Percentiles rank a stretch among this genome's conserved stretches.
Evolutionary conservation across 2,329 filamentous ascomycete species (phyloP).

Genomic region (Sordariomycetes sp.): DNA sequence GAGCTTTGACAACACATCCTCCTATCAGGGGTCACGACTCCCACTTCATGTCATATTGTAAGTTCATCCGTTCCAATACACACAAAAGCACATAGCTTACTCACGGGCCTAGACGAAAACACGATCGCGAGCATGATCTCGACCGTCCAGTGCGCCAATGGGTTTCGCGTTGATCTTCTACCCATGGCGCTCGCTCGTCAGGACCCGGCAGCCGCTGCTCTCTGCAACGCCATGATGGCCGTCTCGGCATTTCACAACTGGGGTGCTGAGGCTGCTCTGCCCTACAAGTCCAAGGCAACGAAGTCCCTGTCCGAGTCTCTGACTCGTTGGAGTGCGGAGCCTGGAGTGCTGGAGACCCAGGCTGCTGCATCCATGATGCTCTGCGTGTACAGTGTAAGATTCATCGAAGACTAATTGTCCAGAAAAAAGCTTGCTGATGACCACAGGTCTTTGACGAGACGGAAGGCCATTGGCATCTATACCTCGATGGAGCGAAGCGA

Average conservation of each 20-base stretch:
- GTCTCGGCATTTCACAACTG: slow-evolving; percentile 31
- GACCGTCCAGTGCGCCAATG: slow-evolving; percentile 34
- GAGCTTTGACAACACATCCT: slow-evolving; percentile 2
- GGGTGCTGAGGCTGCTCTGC: slow-evolving; percentile 26
- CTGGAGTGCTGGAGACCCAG: slow-evolving; percentile 19
- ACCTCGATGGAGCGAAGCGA: slow-evolving; percentile 31
- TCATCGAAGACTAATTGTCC: background rate
- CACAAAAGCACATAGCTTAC: background rate
- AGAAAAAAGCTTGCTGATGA: slow-evolving; percentile 6
- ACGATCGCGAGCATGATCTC: slow-evolving; percentile 34
- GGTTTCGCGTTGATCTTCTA: slow-evolving; percentile 33
- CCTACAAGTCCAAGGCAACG: slow-evolving; percentile 31
- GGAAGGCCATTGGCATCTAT: slow-evolving; percentile 34
- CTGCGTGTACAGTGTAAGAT: slow-evolving; percentile 35
- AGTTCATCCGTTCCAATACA: background rate
- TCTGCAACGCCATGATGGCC: slow-evolving; percentile 34
- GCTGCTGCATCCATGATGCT: slow-evolving; percentile 40
- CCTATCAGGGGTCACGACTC: slow-evolving; percentile 7
- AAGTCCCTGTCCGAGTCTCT: slow-evolving; percentile 22
- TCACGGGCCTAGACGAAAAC: slow-evolving; percentile 20
- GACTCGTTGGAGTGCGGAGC: background rate
- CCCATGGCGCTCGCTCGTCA: slow-evolving; percentile 31
- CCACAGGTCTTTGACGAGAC: slow-evolving; percentile 39
- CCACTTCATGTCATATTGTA: slow-evolving; percentile 12
- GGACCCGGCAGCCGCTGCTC: slow-evolving; percentile 23